Base-by-base conservation (phyloP, 2,329 filamentous ascomycete genomes). In the Neurospora sp. region DNA sequence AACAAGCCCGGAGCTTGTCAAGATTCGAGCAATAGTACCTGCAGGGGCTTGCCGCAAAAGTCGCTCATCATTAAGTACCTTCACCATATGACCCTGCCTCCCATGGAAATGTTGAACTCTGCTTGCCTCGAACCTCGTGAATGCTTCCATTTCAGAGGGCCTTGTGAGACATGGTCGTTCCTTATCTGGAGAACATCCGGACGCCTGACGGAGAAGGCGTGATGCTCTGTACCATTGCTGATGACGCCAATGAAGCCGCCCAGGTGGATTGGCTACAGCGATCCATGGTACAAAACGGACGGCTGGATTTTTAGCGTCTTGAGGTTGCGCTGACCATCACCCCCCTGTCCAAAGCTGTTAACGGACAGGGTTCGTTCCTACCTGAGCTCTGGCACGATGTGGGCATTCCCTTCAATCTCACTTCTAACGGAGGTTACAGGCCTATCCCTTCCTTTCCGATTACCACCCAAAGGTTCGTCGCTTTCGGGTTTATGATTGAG, bases 341-440 rank as follows among this genome's bases (percentile, higher is more conserved):
- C 70, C 70, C 68, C 52, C 52, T 33, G 52, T n/a, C 28, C 28
- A 33, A 28, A 62, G 52, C 40, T 68, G 67, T 72, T 57, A 6
- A 11, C 65, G 46, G 66, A 52, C 71, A 69, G 69, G 66, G 67
- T 38, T 69, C 67, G n/a, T 12, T 69, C 71, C 68, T 70, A 71
- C 69, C 70, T 70, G 70, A 68, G 38, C 62, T 41, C 36, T 71
- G 68, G 70, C 66, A 68, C 69, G 68, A 72, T 69, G 40, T 67
- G 68, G 66, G 11, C 69, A 52, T 28, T 70, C 71, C 70, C 71
- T 36, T 36, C 33, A 1, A 36, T 36, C 33, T 62, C 52, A 15
- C 15, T 62, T 62, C 41, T 68, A 52, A 68, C 68, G 43, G 39
- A 66, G 46, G 69, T 66, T 67, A 68, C 62, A 69, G 40, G 17